Evolutionary conservation across 2,329 filamentous ascomycete genomes (phyloP).

Genomic region (Fusarium brachygibbosum): DNA sequence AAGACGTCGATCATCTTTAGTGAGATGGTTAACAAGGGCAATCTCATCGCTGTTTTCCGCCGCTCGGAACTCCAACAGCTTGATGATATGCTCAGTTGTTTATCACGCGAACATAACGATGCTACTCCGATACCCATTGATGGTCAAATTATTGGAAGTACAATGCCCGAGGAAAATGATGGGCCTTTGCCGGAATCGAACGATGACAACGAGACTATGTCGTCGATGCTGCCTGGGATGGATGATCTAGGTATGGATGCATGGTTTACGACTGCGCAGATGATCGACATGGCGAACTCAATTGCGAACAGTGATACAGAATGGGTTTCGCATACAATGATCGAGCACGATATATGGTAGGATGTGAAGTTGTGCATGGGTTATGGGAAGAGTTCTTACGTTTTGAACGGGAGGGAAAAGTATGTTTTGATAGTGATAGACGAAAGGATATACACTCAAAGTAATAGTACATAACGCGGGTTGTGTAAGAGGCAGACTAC

Average conservation of each 20-base stretch:
- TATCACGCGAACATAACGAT: slow-evolving; percentile 33
- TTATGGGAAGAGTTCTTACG: background rate
- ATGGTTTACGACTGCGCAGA: slow-evolving; percentile 60
- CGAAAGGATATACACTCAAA: too few relatives aligned
- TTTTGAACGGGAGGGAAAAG: background rate
- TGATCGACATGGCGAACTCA: slow-evolving; percentile 63
- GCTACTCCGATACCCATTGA: slow-evolving; percentile 14
- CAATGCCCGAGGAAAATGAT: background rate
- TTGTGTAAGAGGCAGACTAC: background rate
- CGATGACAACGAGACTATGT: slow-evolving; percentile 36
- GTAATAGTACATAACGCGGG: too few relatives aligned
- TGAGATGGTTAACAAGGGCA: slow-evolving; percentile 62
- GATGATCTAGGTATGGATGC: slow-evolving; percentile 50
- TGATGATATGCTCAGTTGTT: slow-evolving; percentile 55
- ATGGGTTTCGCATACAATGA: slow-evolving; percentile 62
- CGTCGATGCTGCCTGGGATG: slow-evolving; percentile 31
- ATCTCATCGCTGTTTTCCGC: slow-evolving; percentile 60
- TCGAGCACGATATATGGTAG: slow-evolving; percentile 60
- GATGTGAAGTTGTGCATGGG: background rate
- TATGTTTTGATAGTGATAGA: too few relatives aligned
- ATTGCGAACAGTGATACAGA: slow-evolving; percentile 61
- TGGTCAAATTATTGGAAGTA: slow-evolving; percentile 34
- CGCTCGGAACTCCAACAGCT: slow-evolving; percentile 62
- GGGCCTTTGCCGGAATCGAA: slow-evolving; percentile 3
- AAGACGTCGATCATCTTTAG: slow-evolving; percentile 61